Base-by-base conservation (phyloP, 2,329 filamentous ascomycete genomes). In the Colletotrichum phormii region DNA sequence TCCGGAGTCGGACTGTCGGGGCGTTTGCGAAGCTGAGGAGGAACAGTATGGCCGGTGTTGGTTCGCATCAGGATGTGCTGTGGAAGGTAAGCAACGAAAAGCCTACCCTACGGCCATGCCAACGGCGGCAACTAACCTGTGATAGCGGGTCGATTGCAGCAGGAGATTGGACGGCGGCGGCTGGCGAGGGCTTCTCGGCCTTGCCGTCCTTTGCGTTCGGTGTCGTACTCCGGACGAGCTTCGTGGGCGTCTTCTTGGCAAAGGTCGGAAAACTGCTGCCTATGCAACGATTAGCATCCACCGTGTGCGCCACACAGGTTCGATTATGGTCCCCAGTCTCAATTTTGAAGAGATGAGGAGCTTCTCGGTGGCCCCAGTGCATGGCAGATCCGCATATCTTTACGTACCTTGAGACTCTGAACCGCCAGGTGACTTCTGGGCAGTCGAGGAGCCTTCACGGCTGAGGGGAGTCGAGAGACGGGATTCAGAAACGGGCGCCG, bases 21-120 rank as follows among this genome's bases (percentile, higher is more conserved):
- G 22, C 86, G 84, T 72, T 85, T 83, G 72, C 89, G 87, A 33
- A 92, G 81, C 73, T 88, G 87, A 64, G 89, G 85, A 11, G 89
- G 85, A 65, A 90, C 88, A 9, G 89, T 87, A 65, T 86, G 86
- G 67, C 90, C 87, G 54, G 91, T 92, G 77, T 90, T 92, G 66
- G 91, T 93, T 76, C 92, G 89, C 78, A 91, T 87, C 65, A 93
- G 84, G 58, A 92, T 92, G 77, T 91, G 89, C 89, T 90, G 58
- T 5, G 71, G 29, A 11, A 54, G 33, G 69, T 75, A 57, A 74
- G 73, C 63, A 18, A 46, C 22, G 22, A 5, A 9, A 31, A 31
- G 12, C 42, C 35, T 35, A 26, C 15, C n/a, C 22, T 29, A 15
- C 26, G 7, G n/a, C 15, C 9, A 18, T 33, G 61, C 26, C 12